Percentiles rank a stretch among this genome's conserved stretches.
These are phyloP conservation scores for Rhodotorula glutinis DNA, from an alignment of 1,284 basidiomycete species.

Conservation along the genomic window DNA sequence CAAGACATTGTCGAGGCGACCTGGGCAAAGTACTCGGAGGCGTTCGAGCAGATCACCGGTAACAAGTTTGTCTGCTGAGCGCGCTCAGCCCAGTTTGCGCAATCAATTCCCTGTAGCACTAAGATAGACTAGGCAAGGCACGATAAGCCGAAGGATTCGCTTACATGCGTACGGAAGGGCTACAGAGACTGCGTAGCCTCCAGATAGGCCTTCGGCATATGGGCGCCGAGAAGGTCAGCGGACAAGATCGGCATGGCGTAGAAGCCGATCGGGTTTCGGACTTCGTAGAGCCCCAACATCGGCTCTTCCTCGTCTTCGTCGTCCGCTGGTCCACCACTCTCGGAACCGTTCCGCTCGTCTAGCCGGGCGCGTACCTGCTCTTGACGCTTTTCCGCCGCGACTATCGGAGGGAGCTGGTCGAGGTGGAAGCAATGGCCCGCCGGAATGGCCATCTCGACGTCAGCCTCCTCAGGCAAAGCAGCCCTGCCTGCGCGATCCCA, in stretches of 20 bases:
- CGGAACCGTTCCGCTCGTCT: neutral
- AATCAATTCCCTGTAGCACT: too few species aligned
- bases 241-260: slow-evolving; percentile 23
- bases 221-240: slow-evolving; percentile 18
- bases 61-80: slow-evolving; percentile 30
- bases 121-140: too few species aligned
- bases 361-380: neutral
- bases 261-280: slow-evolving; percentile 23
- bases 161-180: neutral
- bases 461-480: neutral
- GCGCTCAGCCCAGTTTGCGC: too few species aligned
- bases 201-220: slow-evolving; percentile 31
- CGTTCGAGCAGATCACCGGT: slow-evolving; percentile 64
- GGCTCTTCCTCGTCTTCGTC: slow-evolving; percentile 15
- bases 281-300: slow-evolving; percentile 29
- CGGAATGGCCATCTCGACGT: slow-evolving; percentile 16
- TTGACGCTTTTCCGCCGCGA: slow-evolving; percentile 2
- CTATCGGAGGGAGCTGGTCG: slow-evolving; percentile 14
- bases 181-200: slow-evolving; percentile 19
- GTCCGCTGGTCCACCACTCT: neutral
- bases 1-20: slow-evolving; percentile 75
- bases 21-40: slow-evolving; percentile 71
- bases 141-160: neutral
- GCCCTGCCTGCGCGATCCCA: slow-evolving; percentile 11
- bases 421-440: slow-evolving; percentile 29